Evolutionary conservation across 108 stramenopile species (phyloP), one percentile per base, ranked within the genome.

Genomic region (Ochromonas danica): DNA sequence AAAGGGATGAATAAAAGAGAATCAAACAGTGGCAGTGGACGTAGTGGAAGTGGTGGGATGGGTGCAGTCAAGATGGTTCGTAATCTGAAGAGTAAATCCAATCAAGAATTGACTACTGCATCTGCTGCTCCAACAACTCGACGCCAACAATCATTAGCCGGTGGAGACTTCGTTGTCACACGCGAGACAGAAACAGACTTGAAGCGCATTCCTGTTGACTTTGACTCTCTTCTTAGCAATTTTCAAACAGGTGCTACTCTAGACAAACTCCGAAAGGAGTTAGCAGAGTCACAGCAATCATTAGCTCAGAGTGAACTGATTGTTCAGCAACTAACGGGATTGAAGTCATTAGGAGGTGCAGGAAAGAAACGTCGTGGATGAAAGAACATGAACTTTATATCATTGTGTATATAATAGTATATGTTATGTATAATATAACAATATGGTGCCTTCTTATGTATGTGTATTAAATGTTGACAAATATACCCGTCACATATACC

Each of bases 191-290:
- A 67, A 67, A 28, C 6, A 31, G 63, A 67, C 31, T 67, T 67
- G 35, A 67, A 67, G 35, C 3, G 31, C 3, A 67, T 14, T 36
- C 30, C 63, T 14, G 3, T 67, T 10, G 25, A 67, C 25, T 67
- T 67, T 67, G 63, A 67, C 6, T 3, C 3, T 28, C 31, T 67
- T 31, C 14, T 67, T 6, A 36, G 10, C 63, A 67, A 67, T 33
- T 67, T 67, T 67, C 63, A 67, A 67, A 67, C 3, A 14, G 63
- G 63, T 28, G 35, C 31, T 3, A 67, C 63, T 3, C 63, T 67
- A 25, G 30, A 67, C 6, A 28, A 36, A 36, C 25, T 67, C 6
- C 17, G 31, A 35, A 33, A 22, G 6, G 63, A 67, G 25, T 36
- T 67, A 36, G 63, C 27, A 6, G 30, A 67, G 6, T 14, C 14